These are phyloP conservation scores for Blastobotrys parvus DNA, from an alignment of 805 yeast genomes.

Conservation along the genomic window DNA sequence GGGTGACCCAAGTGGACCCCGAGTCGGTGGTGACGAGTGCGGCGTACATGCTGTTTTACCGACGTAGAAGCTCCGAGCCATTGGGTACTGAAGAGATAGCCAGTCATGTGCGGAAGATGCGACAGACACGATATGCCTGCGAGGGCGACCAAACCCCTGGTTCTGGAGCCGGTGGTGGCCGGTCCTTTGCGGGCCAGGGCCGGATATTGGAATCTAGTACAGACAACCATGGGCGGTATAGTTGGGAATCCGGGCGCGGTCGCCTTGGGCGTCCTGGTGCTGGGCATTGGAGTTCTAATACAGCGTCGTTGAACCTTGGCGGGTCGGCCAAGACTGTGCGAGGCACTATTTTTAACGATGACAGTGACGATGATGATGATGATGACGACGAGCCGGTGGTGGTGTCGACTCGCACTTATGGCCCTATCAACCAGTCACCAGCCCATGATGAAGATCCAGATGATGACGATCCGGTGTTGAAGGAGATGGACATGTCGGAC, in stretches of 20 bases:
- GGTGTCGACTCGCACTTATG: background rate
- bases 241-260: background rate
- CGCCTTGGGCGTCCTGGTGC: background rate
- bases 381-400: background rate
- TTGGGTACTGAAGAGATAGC: constrained; percentile 2
- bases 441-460: background rate
- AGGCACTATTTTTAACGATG: background rate
- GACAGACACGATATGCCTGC: background rate
- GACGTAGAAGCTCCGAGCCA: constrained; percentile 33
- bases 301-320: background rate
- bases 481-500: background rate
- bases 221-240: background rate
- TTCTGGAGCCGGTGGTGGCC: background rate
- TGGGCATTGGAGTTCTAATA: background rate
- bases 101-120: constrained; percentile 2
- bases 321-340: background rate
- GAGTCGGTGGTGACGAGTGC: constrained; percentile 54
- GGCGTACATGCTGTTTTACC: constrained; percentile 81
- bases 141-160: background rate
- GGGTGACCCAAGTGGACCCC: constrained; percentile 54
- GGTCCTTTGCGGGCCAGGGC: background rate
- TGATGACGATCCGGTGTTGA: background rate
- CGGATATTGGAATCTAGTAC: background rate
- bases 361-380: background rate
- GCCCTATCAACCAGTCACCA: too few species aligned